A percentile compares a stretch with the other conserved stretches of the same genome.
phyloP scores from a whole-genome alignment of 768 basidiomycete genomes.

The Pleurotus platypus region DNA sequence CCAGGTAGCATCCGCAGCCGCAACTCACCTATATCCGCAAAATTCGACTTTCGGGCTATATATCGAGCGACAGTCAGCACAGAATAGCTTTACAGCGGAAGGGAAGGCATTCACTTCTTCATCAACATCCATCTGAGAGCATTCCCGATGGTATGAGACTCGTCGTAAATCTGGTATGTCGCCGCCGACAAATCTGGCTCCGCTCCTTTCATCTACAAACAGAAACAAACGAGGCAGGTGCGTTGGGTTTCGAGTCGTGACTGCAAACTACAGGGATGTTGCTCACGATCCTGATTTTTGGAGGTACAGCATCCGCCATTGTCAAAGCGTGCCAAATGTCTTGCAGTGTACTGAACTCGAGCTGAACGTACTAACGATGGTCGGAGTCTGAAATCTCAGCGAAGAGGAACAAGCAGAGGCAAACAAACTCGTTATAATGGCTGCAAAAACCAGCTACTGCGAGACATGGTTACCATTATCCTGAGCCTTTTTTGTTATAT shows the following conservation, averaged over 20 bases:
- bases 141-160: slow-evolving; percentile 96
- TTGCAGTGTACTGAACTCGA: too few species aligned
- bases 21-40: slow-evolving; percentile 88
- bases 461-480: too few species aligned
- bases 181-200: slow-evolving; percentile 80
- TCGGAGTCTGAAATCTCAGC: too few species aligned
- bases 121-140: slow-evolving; percentile 96
- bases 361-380: too few species aligned
- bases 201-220: slow-evolving; percentile 77
- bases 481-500: too few species aligned
- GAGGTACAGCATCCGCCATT: slow-evolving; percentile 34
- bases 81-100: background rate
- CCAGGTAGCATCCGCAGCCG: too few species aligned
- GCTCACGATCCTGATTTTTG: slow-evolving; percentile 40
- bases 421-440: too few species aligned
- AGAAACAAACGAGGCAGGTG: slow-evolving; percentile 9
- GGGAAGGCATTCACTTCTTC: slow-evolving; percentile 76
- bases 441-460: too few species aligned
- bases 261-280: background rate
- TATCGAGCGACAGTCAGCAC: slow-evolving; percentile 5
- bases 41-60: slow-evolving; percentile 93
- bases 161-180: slow-evolving; percentile 89
- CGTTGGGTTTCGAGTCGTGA: too few species aligned
- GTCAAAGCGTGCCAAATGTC: slow-evolving; percentile 1
- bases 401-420: too few species aligned